These are phyloP conservation scores for Hypoxylon fuscum DNA, from an alignment of 495 filamentous ascomycete species.

Conservation along the genomic window DNA sequence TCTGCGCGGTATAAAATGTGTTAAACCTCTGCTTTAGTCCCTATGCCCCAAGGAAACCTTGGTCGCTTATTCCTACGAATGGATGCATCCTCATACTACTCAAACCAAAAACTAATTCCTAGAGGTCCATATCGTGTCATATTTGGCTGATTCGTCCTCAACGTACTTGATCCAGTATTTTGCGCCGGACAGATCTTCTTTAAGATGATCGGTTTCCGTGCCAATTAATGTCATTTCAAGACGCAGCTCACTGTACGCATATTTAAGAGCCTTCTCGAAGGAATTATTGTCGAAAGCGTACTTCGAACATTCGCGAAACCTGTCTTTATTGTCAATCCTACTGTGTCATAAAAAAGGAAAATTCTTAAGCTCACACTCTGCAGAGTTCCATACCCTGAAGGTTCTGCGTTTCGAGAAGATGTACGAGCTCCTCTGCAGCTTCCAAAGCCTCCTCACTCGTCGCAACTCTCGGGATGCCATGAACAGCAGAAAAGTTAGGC, in stretches of 20 bases:
- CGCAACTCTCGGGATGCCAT: conserved; percentile 10
- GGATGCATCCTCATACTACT: too few species aligned
- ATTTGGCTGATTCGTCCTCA: neutral
- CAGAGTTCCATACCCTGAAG: conserved; percentile 26
- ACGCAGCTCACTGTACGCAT: conserved; percentile 18
- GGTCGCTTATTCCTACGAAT: too few species aligned
- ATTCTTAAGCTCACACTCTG: conserved; percentile 14
- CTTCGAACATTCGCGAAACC: conserved; percentile 32
- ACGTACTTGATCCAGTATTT: conserved; percentile 22
- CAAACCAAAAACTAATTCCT: too few species aligned
- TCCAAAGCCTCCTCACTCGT: conserved; percentile 12
- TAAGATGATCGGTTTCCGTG: conserved; percentile 18
- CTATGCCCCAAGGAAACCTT: too few species aligned
- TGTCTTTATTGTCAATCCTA: conserved; percentile 2
- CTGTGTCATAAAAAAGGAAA: neutral
- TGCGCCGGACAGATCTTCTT: conserved; percentile 8
- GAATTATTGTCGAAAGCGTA: conserved; percentile 10
- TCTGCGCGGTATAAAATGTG: too few species aligned
- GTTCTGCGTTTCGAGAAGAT: conserved; percentile 18
- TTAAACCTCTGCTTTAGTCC: too few species aligned
- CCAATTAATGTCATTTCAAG: conserved; percentile 22
- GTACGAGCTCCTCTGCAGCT: conserved; percentile 21
- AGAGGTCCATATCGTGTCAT: too few species aligned
- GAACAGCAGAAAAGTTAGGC: neutral
- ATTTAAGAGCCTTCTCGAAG: neutral